phyloP scores from a whole-genome alignment of 495 filamentous ascomycete species.

The Pyronema omphalodes region DNA sequence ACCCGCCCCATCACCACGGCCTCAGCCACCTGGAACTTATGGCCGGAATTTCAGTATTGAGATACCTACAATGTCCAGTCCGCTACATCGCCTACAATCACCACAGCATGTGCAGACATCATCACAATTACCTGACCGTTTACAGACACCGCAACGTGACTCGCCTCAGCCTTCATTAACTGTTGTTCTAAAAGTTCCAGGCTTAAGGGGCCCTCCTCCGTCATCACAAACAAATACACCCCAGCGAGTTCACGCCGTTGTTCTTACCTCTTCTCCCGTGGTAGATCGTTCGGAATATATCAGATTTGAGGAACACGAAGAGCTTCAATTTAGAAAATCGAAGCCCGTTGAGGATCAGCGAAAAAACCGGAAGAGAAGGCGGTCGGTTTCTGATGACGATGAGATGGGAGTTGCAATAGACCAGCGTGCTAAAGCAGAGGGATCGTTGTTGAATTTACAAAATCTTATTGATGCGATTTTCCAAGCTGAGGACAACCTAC shows the following conservation, averaged over 20 bases:
- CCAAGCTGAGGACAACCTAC: slow-evolving; percentile 52
- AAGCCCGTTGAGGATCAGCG: slow-evolving; percentile 11
- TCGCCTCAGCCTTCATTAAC: too few relatives aligned
- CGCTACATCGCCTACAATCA: neutral
- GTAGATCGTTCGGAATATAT: slow-evolving; percentile 23
- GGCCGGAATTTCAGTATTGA: neutral
- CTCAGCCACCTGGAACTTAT: neutral
- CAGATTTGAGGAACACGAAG: slow-evolving; percentile 26
- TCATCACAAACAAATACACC: slow-evolving; percentile 33
- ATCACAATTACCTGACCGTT: too few relatives aligned
- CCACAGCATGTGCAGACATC: too few relatives aligned
- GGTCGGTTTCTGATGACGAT: slow-evolving; percentile 26
- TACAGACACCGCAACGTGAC: too few relatives aligned
- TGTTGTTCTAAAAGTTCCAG: too few relatives aligned
- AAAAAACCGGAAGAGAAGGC: slow-evolving; percentile 23
- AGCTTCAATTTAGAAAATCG: slow-evolving; percentile 11
- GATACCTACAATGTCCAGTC: neutral
- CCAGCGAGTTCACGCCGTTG: slow-evolving; percentile 48
- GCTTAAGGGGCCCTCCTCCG: slow-evolving; percentile 5
- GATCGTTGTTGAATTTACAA: slow-evolving; percentile 46
- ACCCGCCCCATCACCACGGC: too few relatives aligned
- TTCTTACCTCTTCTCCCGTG: slow-evolving; percentile 27
- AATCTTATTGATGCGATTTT: slow-evolving; percentile 55
- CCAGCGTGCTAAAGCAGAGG: slow-evolving; percentile 63
- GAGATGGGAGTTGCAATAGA: slow-evolving; percentile 37